phyloP scores from a whole-genome alignment of 106 monocot genomes.

The Narthecium ossifragum region DNA sequence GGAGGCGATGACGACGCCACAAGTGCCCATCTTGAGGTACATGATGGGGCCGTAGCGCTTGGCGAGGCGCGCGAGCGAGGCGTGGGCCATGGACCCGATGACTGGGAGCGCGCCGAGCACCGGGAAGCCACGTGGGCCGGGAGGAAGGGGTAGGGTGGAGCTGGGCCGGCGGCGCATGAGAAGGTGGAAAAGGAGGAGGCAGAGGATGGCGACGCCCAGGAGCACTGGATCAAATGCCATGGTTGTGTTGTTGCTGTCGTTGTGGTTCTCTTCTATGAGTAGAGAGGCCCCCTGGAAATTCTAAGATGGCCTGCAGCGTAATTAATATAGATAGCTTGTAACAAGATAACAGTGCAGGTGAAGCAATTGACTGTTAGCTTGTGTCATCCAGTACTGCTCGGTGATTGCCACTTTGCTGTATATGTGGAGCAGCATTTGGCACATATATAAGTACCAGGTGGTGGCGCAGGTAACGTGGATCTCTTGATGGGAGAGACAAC shows the following conservation, averaged over 20 bases:
- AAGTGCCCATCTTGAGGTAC: conserved; percentile 49
- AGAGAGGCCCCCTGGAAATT: too few relatives aligned
- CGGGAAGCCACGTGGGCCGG: conserved; percentile 23
- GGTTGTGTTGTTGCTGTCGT: background rate
- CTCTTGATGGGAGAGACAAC: too few relatives aligned
- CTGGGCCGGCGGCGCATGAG: background rate
- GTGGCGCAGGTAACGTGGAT: too few relatives aligned
- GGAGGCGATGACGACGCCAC: conserved; percentile 34
- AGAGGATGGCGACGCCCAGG: conserved; percentile 5
- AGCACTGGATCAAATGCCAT: conserved; percentile 15
- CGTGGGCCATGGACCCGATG: conserved; percentile 17
- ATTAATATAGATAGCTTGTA: too few relatives aligned
- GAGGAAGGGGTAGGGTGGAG: conserved; percentile 21
- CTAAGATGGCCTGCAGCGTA: too few relatives aligned
- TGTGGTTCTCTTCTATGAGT: too few relatives aligned
- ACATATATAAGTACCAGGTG: too few relatives aligned
- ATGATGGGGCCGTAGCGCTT: conserved; percentile 28
- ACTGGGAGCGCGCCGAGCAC: conserved; percentile 24
- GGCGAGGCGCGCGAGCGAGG: conserved; percentile 22
- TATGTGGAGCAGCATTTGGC: too few relatives aligned
- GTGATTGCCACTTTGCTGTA: too few relatives aligned
- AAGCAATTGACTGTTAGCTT: too few relatives aligned
- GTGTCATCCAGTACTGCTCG: too few relatives aligned
- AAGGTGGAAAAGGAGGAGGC: conserved; percentile 21
- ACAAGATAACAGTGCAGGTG: too few relatives aligned